A percentile compares a stretch with the other conserved stretches of the same genome.
Evolutionary conservation across 2,329 filamentous ascomycete genomes (phyloP).

Genomic region (Alternaria rosae): DNA sequence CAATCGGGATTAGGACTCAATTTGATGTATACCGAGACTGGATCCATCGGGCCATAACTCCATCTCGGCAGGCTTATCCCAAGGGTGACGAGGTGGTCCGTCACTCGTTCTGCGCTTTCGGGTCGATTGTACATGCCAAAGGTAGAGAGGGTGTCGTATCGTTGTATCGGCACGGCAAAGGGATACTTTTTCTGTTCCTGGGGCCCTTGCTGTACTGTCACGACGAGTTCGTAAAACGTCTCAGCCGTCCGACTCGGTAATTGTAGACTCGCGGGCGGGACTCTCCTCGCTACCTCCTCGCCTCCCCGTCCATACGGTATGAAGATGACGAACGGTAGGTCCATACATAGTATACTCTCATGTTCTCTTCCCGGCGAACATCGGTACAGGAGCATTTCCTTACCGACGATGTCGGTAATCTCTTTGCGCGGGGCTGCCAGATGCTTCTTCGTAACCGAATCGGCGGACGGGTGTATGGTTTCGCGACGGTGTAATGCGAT

Average conservation of each 20-base stretch:
- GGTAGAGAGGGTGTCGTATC: conserved; percentile 96
- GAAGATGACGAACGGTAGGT: conserved; percentile 95
- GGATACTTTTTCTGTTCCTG: conserved; percentile 87
- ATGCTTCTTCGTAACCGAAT: conserved; percentile 91
- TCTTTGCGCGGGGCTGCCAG: conserved; percentile 90
- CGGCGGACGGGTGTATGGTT: conserved; percentile 94
- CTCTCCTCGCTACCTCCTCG: conserved; percentile 85
- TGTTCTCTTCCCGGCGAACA: conserved; percentile 84
- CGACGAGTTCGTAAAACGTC: conserved; percentile 95
- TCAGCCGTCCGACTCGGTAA: conserved; percentile 93
- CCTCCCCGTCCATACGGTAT: conserved; percentile 93
- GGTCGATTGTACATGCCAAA: conserved; percentile 99
- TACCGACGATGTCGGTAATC: conserved; percentile 89
- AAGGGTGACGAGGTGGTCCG: conserved; percentile 89
- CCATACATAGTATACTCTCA: conserved; percentile 93
- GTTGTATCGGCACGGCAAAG: conserved; percentile 87
- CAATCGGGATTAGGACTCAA: conserved; percentile 91
- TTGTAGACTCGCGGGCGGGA: conserved; percentile 91
- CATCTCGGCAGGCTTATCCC: conserved; percentile 92
- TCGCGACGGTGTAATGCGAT: conserved; percentile 93
- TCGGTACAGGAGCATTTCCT: conserved; percentile 90
- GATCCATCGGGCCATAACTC: conserved; percentile 95
- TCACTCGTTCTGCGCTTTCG: conserved; percentile 82
- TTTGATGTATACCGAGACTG: conserved; percentile 95
- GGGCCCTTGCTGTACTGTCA: conserved; percentile 91